Base-by-base conservation (phyloP, 2,329 filamentous ascomycete species). In the Helotiales sp. region DNA sequence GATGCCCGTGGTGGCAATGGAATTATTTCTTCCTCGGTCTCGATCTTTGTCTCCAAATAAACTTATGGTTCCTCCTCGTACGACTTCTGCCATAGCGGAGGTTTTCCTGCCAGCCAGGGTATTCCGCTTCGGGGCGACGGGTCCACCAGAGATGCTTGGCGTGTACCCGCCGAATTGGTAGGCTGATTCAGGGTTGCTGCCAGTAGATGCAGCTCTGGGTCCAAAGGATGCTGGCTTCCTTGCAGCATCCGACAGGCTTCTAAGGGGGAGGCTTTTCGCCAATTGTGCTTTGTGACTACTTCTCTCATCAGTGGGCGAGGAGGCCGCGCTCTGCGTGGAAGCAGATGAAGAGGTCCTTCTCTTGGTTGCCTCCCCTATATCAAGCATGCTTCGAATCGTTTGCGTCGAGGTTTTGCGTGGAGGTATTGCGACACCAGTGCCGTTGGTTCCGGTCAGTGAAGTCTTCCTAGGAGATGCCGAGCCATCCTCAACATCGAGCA, bases 361-460 rank as follows among this genome's bases (percentile, higher is more conserved):
- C 32, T 17, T 37, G 20, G 37, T 34, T 20, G 45, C 49, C 10
- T 13, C 37, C 32, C 63, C 64, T 22, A 68, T 57, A 47, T 72
- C 82, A 66, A 84, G 82, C 74, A 91, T 87, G 78, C 87, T 91
- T 72, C 90, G 85, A 66, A 91, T 85, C 13, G 89, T 89, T 26
- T 45, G 55, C 26, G 62, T 60, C 34, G 62, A 62, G 34, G 24
- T 32, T 30, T 52, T 47, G 20, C 61, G 63, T 43, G 55, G 61
- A 13, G 90, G 40, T 11, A 30, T 61, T 30, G 61, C 43, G 22
- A 45, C 47, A n/a, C 28, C 43, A 17, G 59, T 54, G 30, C 62
- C 54, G 13, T 68, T 55, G 13, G 52, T 20, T 40, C 37, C 58
- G 26, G 55, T 43, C 28, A 63, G 32, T 8, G 63, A 68, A 28